Evolutionary conservation across 805 yeast species (phyloP), one percentile per base, ranked within the genome.

Genomic region (Metschnikowia sp.): DNA sequence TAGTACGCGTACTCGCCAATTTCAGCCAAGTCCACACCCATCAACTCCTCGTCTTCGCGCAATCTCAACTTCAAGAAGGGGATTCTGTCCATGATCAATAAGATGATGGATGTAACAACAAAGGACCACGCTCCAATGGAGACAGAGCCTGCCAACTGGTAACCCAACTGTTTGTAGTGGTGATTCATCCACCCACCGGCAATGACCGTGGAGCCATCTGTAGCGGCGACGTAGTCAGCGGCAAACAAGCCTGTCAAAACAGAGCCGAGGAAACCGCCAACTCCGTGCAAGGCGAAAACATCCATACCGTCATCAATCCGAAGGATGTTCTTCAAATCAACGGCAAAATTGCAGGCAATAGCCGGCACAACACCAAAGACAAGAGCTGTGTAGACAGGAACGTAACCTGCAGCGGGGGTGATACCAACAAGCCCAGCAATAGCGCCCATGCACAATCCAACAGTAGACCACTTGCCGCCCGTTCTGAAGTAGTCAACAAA

Each of bases 401-500:
- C 96, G 63, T 75, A 91, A 54, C 97, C 98, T 18, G 98, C 97
- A 53, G 92, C 97, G 40, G 99, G 98, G 2, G 98, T 92, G 53
- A 92, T 84, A 63, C 94, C 94, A 41, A 94, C 97, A 52, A 92
- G 79, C 53, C 98, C 99, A 32, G 96, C 86, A 65, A 94, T 81
- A 50, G 90, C 86, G 61, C 99, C 99, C 44, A 90, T 84, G 69
- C 98, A 90, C 68, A 92, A 78, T 55, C 97, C 97, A 45, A 89
- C 90, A 28, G 96, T 83, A 47, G 96, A 88, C 92, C 95, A 89
- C 64, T 88, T 87, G 48, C 84, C 85, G 50, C 94, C 92, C 49
- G 84, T 82, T 77, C 96, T 75, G 69, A 84, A 80, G 70, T 81
- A 87, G 71, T 94, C 99, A 51, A 91, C 81, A 61, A 88, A 76